phyloP scores from a whole-genome alignment of 345 rosid species.

The Capsella bursapastoris region DNA sequence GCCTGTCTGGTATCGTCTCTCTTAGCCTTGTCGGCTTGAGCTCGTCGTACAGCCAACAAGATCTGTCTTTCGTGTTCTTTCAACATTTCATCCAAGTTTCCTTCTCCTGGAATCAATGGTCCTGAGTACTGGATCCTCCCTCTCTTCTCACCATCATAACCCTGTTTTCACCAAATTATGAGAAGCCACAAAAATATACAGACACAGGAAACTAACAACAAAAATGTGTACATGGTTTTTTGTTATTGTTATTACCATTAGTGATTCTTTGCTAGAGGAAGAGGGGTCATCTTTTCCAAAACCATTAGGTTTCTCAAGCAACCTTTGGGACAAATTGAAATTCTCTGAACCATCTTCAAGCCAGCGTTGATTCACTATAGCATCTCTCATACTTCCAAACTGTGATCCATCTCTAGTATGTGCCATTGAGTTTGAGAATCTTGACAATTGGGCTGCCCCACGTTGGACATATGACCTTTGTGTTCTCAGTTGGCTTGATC shows the following conservation, averaged over 20 bases:
- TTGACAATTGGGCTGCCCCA: conserved; percentile 58
- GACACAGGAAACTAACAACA: neutral
- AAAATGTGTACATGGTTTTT: neutral
- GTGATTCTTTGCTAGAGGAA: conserved; percentile 42
- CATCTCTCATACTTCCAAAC: conserved; percentile 53
- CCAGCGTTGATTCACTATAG: conserved; percentile 51
- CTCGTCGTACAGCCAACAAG: conserved; percentile 78
- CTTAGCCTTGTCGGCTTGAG: conserved; percentile 68
- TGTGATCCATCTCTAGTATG: conserved; percentile 61
- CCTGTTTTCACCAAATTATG: conserved; percentile 41
- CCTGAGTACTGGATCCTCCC: conserved; percentile 81
- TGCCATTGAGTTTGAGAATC: conserved; percentile 85
- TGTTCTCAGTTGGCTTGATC: conserved; percentile 45
- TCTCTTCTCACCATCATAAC: conserved; percentile 49
- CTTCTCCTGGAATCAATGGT: conserved; percentile 71
- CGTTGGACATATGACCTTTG: conserved; percentile 57
- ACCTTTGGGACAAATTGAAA: conserved; percentile 56
- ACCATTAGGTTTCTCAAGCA: conserved; percentile 50
- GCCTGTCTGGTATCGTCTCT: conserved; percentile 42
- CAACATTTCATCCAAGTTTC: conserved; percentile 89
- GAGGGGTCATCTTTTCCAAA: conserved; percentile 50
- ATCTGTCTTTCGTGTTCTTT: conserved; percentile 89
- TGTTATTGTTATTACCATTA: conserved; percentile 47
- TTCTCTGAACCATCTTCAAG: conserved; percentile 50
- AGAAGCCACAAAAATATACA: neutral